A percentile compares a stretch with the other conserved stretches of the same genome.
These are phyloP conservation scores for Ganoderma sinense DNA, from an alignment of 1,284 basidiomycete species.

Conservation along the genomic window DNA sequence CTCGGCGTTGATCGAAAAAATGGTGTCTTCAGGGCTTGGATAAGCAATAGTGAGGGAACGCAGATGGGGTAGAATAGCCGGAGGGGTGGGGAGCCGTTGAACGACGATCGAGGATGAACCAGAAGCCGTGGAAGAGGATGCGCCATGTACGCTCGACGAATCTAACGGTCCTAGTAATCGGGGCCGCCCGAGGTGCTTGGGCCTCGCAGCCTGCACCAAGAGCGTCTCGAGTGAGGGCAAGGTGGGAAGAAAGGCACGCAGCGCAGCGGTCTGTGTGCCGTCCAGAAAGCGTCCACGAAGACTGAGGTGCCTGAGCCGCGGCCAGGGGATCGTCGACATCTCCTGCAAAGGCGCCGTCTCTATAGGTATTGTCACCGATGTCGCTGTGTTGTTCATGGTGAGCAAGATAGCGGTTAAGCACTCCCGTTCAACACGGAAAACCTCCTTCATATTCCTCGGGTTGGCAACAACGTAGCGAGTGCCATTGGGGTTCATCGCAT, in stretches of 20 bases:
- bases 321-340: neutral
- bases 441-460: neutral
- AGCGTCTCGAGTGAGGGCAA: neutral
- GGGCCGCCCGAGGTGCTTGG: conserved; percentile 6
- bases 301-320: neutral
- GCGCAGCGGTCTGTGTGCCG: neutral
- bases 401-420: neutral
- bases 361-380: neutral
- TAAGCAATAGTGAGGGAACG: neutral
- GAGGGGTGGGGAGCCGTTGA: neutral
- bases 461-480: neutral
- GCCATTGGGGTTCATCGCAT: neutral
- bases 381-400: neutral
- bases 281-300: neutral
- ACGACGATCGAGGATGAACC: too few relatives aligned
- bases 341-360: neutral
- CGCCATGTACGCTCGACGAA: too few relatives aligned
- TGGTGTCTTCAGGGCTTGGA: neutral
- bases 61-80: neutral
- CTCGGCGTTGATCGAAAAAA: neutral
- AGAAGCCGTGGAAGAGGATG: too few relatives aligned
- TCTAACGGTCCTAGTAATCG: too few relatives aligned
- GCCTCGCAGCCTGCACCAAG: neutral
- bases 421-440: neutral
- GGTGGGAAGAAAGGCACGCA: neutral